A percentile compares a stretch with the other conserved stretches of the same genome.
phyloP scores from a whole-genome alignment of 2,329 filamentous ascomycete species.

The Calonectria hawksworthii region DNA sequence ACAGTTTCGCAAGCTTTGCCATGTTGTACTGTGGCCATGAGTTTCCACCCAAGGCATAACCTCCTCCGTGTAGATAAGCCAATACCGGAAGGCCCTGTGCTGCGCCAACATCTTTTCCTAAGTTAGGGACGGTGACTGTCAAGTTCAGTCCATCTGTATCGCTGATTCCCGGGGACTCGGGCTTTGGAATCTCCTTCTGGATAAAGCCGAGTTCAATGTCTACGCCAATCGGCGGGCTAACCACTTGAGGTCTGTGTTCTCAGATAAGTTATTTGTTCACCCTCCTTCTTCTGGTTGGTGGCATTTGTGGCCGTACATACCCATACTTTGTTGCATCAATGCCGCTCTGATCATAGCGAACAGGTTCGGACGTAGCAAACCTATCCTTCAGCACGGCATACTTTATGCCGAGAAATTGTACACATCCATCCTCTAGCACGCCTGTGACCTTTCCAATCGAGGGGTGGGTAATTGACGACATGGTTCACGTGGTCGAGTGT shows the following conservation, averaged over 20 bases:
- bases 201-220: constrained; percentile 20
- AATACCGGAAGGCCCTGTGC: constrained; percentile 21
- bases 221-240: not conserved
- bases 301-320: not conserved
- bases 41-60: constrained; percentile 23
- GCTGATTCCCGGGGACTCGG: constrained; percentile 7
- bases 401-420: constrained; percentile 25
- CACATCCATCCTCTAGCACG: not conserved
- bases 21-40: constrained; percentile 34
- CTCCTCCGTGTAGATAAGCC: constrained; percentile 30
- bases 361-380: constrained; percentile 12
- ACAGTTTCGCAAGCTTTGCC: constrained; percentile 10
- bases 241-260: constrained; percentile 10
- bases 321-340: constrained; percentile 12
- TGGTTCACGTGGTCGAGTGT: not conserved
- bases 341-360: not conserved
- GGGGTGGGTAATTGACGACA: not conserved
- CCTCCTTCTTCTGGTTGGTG: not conserved
- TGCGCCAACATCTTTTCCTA: not conserved
- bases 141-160: constrained; percentile 13
- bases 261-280: not conserved
- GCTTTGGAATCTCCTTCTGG: constrained; percentile 16
- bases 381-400: constrained; percentile 18
- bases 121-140: not conserved
- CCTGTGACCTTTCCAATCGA: constrained; percentile 4